phyloP scores from a whole-genome alignment of 2,329 filamentous ascomycete genomes.

The Cadophora gregata region DNA sequence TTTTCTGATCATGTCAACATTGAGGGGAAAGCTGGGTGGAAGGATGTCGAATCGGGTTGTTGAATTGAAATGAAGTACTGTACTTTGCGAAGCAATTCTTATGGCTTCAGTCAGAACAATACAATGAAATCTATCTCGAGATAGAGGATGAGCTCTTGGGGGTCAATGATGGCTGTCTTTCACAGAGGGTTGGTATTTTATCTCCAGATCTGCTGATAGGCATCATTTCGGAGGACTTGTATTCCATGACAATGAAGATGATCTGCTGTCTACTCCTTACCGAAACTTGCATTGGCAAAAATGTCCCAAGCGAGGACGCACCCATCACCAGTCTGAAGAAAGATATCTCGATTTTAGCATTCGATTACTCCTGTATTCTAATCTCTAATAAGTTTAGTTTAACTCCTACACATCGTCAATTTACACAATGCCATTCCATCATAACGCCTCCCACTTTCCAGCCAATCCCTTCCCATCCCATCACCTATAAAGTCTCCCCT shows the following conservation, averaged over 20 bases:
- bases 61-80: neutral
- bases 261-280: no score
- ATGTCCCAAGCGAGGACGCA: no score
- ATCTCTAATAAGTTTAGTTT: neutral
- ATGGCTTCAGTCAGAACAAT: no score
- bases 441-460: neutral
- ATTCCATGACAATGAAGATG: no score
- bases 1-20: slow-evolving; percentile 47
- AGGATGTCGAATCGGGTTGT: neutral
- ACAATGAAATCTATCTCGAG: no score
- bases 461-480: neutral
- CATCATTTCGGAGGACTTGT: no score
- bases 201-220: no score
- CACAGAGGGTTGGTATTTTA: no score
- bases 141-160: no score
- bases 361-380: neutral
- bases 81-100: neutral
- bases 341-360: neutral
- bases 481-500: slow-evolving; percentile 6
- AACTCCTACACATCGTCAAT: neutral
- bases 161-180: no score
- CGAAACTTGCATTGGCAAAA: no score
- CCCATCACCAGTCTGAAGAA: no score
- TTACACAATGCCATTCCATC: neutral
- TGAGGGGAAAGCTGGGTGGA: slow-evolving; percentile 49